Base-by-base conservation (phyloP, 768 basidiomycete species). In the Collybia nuda region DNA sequence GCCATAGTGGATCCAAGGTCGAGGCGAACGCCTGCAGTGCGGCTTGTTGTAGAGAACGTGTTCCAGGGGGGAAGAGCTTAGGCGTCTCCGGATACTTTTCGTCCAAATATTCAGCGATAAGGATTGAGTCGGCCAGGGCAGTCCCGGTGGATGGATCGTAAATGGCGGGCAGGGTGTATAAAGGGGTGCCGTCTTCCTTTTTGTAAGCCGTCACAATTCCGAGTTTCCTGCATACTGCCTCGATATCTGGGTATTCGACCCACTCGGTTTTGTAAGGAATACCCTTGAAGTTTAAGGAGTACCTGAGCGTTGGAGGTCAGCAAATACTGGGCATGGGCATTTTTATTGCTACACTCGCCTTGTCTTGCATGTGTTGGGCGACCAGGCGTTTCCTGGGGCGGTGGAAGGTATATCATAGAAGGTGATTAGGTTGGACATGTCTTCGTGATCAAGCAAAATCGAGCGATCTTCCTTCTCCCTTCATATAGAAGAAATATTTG, bases 401-500 rank as follows among this genome's bases (percentile, higher is more conserved):
- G 56, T 62, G 24, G 67, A 66, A 18, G 73, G 71, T 29, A 80
- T 71, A 49, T 80, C 78, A 62, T 78, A 80, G 40, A 77, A 61
- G 7, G 56, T 64, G 52, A 75, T 71, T 24, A 38, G 21, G 32
- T 32, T 32, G 32, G 32, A 32, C 32, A 32, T 28, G 28, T 40
- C n/a, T 36, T 37, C 35, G 23, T 3, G 43, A 24, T 12, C 5
- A 35, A 19, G 37, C 24, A 24, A 8, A 18, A 37, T 7, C 19
- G 11, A 45, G 44, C 8, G 2, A 15, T 11, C 32, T 4, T 5
- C 32, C 32, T 4, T 26, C 7, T 11, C 32, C 2, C 9, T 32
- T 32, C 32, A 32, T 32, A 32, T 32, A 32, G 3, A 14, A 11
- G 32, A 32, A 32, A 5, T 32, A 6, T 32, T 9, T 32, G 9